phyloP scores from a whole-genome alignment of 2,329 filamentous ascomycete species.

The Colletotrichum lentis region DNA sequence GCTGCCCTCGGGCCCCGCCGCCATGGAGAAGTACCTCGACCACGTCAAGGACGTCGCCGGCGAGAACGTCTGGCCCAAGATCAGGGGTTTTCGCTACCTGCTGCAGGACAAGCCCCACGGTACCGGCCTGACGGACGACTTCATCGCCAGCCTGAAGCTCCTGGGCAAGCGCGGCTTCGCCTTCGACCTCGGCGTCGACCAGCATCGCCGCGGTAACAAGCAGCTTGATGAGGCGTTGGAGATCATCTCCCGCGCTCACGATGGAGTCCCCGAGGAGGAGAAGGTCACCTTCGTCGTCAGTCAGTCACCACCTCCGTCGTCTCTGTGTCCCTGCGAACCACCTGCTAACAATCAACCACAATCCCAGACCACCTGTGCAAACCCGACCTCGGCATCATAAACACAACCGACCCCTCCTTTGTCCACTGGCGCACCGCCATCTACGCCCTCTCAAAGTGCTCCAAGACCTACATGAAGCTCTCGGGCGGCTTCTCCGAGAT shows the following conservation, averaged over 20 bases:
- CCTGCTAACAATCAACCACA: constrained; percentile 2
- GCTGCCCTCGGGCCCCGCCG: constrained; percentile 68
- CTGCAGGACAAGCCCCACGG: constrained; percentile 78
- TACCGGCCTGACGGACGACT: constrained; percentile 68
- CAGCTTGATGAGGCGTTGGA: constrained; percentile 76
- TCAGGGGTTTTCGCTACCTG: constrained; percentile 84
- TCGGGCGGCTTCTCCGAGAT: constrained; percentile 84
- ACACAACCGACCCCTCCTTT: constrained; percentile 66
- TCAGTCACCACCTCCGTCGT: constrained; percentile 50
- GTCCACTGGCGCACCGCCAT: constrained; percentile 75
- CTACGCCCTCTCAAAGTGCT: constrained; percentile 69
- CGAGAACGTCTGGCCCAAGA: constrained; percentile 66
- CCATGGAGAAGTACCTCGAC: constrained; percentile 71
- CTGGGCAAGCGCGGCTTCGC: constrained; percentile 69
- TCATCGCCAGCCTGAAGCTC: constrained; percentile 72
- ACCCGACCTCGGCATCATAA: constrained; percentile 75
- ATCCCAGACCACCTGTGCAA: constrained; percentile 85
- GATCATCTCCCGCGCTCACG: constrained; percentile 74
- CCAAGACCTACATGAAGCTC: constrained; percentile 86
- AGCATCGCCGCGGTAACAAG: constrained; percentile 75
- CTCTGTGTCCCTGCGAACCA: neutral
- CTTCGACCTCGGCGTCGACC: constrained; percentile 88
- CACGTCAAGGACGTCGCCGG: constrained; percentile 69
- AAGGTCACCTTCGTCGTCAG: constrained; percentile 75
- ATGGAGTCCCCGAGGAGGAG: constrained; percentile 65